A percentile compares a stretch with the other conserved stretches of the same genome.
phyloP scores from a whole-genome alignment of 225 moss, liverwort and hornwort genomes.

The Ulota crispa region DNA sequence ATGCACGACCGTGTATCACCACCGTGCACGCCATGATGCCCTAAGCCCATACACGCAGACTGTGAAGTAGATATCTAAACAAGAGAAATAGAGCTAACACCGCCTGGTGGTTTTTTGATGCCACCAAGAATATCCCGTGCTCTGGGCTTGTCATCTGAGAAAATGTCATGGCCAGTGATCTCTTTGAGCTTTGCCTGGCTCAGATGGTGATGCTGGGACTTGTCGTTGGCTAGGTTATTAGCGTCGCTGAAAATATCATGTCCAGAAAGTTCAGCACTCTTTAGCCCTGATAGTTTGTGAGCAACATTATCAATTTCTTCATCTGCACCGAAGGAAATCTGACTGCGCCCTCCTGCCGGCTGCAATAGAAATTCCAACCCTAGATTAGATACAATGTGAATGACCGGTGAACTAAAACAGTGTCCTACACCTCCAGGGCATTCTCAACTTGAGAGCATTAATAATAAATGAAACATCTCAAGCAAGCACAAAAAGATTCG shows the following conservation, averaged over 20 bases:
- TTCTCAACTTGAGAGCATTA: background rate
- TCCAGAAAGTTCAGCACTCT: conserved; percentile 88
- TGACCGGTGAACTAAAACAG: background rate
- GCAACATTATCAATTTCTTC: conserved; percentile 46
- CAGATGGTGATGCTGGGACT: conserved; percentile 73
- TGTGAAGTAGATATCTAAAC: conserved; percentile 42
- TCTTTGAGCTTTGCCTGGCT: conserved; percentile 90
- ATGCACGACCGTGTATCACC: conserved; percentile 41
- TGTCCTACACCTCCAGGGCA: background rate
- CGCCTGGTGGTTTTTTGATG: conserved; percentile 95
- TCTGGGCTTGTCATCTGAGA: conserved; percentile 89
- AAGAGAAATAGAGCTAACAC: conserved; percentile 88
- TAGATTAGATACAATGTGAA: background rate
- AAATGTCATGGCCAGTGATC: conserved; percentile 93
- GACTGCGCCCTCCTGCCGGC: conserved; percentile 98
- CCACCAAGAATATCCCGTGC: conserved; percentile 88
- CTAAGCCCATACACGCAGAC: conserved; percentile 29
- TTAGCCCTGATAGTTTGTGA: conserved; percentile 83
- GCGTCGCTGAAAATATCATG: conserved; percentile 95
- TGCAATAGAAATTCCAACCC: conserved; percentile 39
- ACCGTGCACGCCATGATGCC: conserved; percentile 37
- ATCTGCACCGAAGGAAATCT: conserved; percentile 71
- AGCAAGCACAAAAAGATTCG: background rate
- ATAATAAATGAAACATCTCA: background rate
- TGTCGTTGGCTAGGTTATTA: conserved; percentile 45